Percentiles rank a stretch among this genome's conserved stretches.
Conservation (phyloP, 768 basidiomycete genomes). For the Hygrophorus russula region DNA sequence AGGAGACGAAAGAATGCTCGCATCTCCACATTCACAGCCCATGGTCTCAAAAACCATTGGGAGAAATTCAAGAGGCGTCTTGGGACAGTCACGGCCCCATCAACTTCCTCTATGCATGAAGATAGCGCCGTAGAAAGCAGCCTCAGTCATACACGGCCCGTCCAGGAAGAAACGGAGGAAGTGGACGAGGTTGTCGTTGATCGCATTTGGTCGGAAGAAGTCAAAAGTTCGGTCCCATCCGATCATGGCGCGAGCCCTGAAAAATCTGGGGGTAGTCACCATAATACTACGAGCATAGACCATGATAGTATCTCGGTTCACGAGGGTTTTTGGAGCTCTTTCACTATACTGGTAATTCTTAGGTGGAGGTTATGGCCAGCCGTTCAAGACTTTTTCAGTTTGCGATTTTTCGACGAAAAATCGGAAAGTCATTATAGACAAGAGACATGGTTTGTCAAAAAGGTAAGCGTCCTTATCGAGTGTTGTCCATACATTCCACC, state of each 20-base stretch:
- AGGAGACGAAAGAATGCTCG: no score
- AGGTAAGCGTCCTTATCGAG: constrained; percentile 13
- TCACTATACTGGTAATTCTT: constrained; percentile 27
- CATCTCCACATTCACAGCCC: not conserved
- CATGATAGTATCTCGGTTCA: constrained; percentile 20
- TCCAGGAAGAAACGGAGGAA: constrained; percentile 23
- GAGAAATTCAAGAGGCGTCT: constrained; percentile 40
- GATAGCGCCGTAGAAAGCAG: constrained; percentile 32
- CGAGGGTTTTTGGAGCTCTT: constrained; percentile 25
- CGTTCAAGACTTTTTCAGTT: constrained; percentile 45
- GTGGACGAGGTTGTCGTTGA: constrained; percentile 74
- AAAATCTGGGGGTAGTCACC: constrained; percentile 35
- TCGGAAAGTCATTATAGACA: constrained; percentile 34
- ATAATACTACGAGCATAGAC: constrained; percentile 18
- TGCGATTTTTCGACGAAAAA: constrained; percentile 47
- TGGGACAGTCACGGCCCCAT: constrained; percentile 44
- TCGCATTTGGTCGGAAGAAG: constrained; percentile 52
- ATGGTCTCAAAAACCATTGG: constrained; percentile 34
- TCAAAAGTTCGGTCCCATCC: constrained; percentile 42
- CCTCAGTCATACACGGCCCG: constrained; percentile 14
- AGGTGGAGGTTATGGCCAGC: constrained; percentile 50
- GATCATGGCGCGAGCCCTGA: constrained; percentile 38
- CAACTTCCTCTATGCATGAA: constrained; percentile 39
- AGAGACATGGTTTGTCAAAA: constrained; percentile 68
- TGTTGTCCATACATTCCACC: not conserved